phyloP scores from a whole-genome alignment of 306 rosid species.

The Vicia sativa region DNA sequence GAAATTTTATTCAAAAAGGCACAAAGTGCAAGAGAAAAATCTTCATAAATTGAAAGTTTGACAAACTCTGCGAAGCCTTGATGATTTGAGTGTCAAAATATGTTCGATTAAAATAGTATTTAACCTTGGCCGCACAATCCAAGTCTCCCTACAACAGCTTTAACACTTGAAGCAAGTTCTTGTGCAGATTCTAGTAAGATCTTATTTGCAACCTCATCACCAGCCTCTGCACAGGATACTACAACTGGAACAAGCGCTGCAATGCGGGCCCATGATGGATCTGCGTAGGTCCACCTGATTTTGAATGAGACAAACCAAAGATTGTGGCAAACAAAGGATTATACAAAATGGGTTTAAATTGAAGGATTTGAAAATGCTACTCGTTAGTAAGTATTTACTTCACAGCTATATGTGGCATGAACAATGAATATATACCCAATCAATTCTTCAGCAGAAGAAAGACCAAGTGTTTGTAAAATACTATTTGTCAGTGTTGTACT shows the following conservation, averaged over 20 bases:
- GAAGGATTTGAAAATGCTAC: constrained; percentile 1
- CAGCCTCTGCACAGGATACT: constrained; percentile 84
- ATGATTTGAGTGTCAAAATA: constrained; percentile 5
- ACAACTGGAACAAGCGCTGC: constrained; percentile 93
- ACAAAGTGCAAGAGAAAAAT: too few relatives aligned
- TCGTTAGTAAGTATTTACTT: constrained; percentile 12
- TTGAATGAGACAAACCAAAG: constrained; percentile 39
- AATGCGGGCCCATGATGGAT: constrained; percentile 96
- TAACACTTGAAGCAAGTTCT: constrained; percentile 83
- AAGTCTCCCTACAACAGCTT: constrained; percentile 89
- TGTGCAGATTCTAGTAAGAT: constrained; percentile 74
- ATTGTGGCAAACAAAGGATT: too few relatives aligned
- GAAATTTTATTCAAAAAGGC: too few relatives aligned
- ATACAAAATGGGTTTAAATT: constrained; percentile 4
- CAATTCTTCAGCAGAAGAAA: constrained; percentile 86
- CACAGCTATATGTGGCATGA: constrained; percentile 13
- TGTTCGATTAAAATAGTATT: constrained; percentile 12
- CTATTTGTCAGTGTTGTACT: constrained; percentile 62
- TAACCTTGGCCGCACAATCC: constrained; percentile 81
- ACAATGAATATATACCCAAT: constrained; percentile 66
- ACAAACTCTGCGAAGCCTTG: constrained; percentile 21
- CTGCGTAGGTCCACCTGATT: constrained; percentile 94
- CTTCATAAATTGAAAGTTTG: background rate
- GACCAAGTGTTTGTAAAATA: constrained; percentile 60
- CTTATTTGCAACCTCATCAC: constrained; percentile 82